These are phyloP conservation scores for Myxozyma udenii DNA, from an alignment of 805 yeast species.

Conservation along the genomic window DNA sequence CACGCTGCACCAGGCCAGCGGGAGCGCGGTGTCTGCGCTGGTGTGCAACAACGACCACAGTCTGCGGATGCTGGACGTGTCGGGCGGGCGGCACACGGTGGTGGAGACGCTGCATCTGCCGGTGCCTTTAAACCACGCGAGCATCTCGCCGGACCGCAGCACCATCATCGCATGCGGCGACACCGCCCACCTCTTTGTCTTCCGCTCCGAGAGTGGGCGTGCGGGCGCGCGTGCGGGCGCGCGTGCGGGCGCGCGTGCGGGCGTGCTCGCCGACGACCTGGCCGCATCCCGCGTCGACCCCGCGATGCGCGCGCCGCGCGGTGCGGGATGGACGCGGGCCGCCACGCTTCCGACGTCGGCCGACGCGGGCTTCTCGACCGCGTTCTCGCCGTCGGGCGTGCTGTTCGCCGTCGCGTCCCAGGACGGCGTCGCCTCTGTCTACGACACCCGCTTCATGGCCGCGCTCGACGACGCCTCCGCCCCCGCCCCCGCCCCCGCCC, in stretches of 20 bases:
- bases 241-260: conserved; percentile 2
- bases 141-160: conserved; percentile 60
- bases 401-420: conserved; percentile 80
- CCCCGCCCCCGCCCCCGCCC: conserved; percentile 49
- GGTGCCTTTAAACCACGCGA: conserved; percentile 72
- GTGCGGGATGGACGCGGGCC: conserved; percentile 37
- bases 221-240: background rate
- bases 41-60: conserved; percentile 82
- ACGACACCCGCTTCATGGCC: conserved; percentile 64
- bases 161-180: conserved; percentile 74
- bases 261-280: background rate
- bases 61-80: conserved; percentile 62
- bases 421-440: conserved; percentile 74
- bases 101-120: conserved; percentile 50
- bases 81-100: conserved; percentile 47
- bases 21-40: conserved; percentile 48
- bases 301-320: background rate
- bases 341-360: conserved; percentile 54
- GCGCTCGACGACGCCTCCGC: conserved; percentile 48
- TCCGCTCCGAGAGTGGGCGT: conserved; percentile 37
- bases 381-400: conserved; percentile 70
- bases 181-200: conserved; percentile 58
- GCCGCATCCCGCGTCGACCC: background rate
- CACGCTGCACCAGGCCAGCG: conserved; percentile 32
- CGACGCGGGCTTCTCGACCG: conserved; percentile 80